Percentiles rank a stretch among this genome's conserved stretches.
phyloP scores from a whole-genome alignment of 345 rosid genomes.

The Erysimum cheiranthoides region DNA sequence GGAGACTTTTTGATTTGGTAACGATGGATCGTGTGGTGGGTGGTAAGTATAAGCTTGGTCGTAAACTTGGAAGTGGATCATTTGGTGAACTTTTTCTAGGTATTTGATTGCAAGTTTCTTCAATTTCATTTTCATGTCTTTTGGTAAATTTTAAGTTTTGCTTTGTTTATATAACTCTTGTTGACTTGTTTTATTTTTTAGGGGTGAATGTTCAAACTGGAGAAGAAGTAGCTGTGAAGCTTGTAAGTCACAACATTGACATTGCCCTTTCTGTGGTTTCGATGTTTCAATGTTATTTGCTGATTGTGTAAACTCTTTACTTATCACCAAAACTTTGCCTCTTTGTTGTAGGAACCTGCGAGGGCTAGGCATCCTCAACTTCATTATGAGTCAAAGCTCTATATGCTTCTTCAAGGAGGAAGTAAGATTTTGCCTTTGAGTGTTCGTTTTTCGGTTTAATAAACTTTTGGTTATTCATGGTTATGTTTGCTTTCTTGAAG shows the following conservation, averaged over 20 bases:
- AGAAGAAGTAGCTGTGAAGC: slow-evolving; percentile 93
- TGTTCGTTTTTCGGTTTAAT: slow-evolving; percentile 1
- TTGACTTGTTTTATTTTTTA: slow-evolving; percentile 33
- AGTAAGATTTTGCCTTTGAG: slow-evolving; percentile 53
- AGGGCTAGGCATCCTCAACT: slow-evolving; percentile 92
- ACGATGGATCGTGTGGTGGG: slow-evolving; percentile 85
- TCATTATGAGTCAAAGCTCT: slow-evolving; percentile 85
- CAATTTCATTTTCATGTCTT: neutral
- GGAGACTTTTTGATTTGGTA: slow-evolving; percentile 19
- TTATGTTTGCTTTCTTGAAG: slow-evolving; percentile 48
- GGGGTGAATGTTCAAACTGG: slow-evolving; percentile 90
- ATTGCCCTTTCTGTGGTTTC: neutral
- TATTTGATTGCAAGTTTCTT: slow-evolving; percentile 32
- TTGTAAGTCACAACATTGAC: slow-evolving; percentile 54
- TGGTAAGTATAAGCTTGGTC: slow-evolving; percentile 89
- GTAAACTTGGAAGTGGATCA: slow-evolving; percentile 97
- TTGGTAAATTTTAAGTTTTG: neutral
- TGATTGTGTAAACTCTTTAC: neutral
- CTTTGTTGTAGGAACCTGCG: slow-evolving; percentile 66
- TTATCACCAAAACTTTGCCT: neutral
- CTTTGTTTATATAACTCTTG: slow-evolving; percentile 9
- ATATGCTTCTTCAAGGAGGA: slow-evolving; percentile 95
- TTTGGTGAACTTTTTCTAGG: slow-evolving; percentile 96
- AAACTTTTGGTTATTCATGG: neutral
- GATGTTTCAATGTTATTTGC: no score